Conservation (phyloP, 2,329 filamentous ascomycete genomes). For the Bisporella sp. region DNA sequence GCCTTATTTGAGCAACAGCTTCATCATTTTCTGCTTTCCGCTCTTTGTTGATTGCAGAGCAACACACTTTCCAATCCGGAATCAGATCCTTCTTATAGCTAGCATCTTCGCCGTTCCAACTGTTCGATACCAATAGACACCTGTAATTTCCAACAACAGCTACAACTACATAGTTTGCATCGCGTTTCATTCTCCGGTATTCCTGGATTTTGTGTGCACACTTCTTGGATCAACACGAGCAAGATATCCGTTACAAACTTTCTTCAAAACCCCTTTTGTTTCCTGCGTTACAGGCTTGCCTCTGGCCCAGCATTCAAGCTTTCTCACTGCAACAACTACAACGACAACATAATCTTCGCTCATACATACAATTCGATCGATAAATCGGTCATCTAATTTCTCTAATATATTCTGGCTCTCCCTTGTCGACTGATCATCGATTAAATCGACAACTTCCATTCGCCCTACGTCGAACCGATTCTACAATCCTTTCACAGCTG, state of each 20-base stretch:
- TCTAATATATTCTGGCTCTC: constrained; percentile 19
- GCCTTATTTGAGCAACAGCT: neutral
- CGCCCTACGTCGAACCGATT: constrained; percentile 17
- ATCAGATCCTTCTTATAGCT: neutral
- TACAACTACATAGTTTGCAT: neutral
- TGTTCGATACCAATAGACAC: neutral
- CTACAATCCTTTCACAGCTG: constrained; percentile 4
- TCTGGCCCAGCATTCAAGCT: neutral
- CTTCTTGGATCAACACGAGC: constrained; percentile 17
- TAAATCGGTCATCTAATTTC: constrained; percentile 23
- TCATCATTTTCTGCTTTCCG: constrained; percentile 13
- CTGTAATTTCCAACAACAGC: neutral
- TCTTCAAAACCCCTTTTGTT: constrained; percentile 18
- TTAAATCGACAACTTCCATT: constrained; percentile 18
- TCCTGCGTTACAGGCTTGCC: constrained; percentile 2
- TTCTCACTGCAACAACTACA: neutral
- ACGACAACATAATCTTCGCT: neutral
- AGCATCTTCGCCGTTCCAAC: neutral
- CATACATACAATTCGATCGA: constrained; percentile 20
- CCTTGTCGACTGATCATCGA: constrained; percentile 6
- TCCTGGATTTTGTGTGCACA: neutral
- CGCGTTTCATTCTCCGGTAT: neutral
- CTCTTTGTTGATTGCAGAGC: constrained; percentile 25
- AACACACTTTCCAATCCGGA: neutral
- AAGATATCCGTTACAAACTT: constrained; percentile 17